Evolutionary conservation across 2,329 filamentous ascomycete genomes (phyloP), one percentile per base, ranked within the genome.

Genomic region (Fusarium sp.): DNA sequence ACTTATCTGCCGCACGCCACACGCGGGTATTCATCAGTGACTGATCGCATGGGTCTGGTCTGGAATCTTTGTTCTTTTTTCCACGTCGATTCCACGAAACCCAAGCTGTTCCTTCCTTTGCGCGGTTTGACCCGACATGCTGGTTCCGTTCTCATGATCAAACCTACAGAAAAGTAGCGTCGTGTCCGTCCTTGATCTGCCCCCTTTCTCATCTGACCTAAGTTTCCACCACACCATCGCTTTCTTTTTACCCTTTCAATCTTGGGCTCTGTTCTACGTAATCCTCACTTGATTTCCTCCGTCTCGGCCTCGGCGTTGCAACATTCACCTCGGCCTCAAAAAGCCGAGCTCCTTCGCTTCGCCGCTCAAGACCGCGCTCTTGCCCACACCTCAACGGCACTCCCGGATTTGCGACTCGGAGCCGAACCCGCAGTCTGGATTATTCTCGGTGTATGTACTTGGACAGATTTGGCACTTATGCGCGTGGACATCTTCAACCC

Each of bases 321-420:
- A 20, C 24, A 20, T 37, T 24, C 18, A 22, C 20, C n/a, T 54
- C 31, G 18, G 40, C 14, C 24, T 27, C 27, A 65, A 52, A 31
- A 62, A 14, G 13, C 40, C 34, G 61, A 52, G 47, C 54, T 58
- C 22, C n/a, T 57, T 58, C 20, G 10, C 20, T 34, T 31, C 47
- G 47, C 27, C 27, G 47, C 24, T 10, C 47, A 52, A 52, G 24
- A 27, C 47, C 24, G 22, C 22, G 9, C 24, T 52, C 18, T 27
- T 52, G 47, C 24, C 47, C 47, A 29, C 47, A 29, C 29, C 52
- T 34, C 20, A 16, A 57, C 14, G 29, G 27, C 11, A 6, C 42
- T 56, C 57, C 72, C 70, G 57, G 62, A 61, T 29, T 67, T 58
- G 20, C 16, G 22, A 16, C 37, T 71, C 73, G 62, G 69, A 64